These are phyloP conservation scores for Verticillium nubilum DNA, from an alignment of 2,329 filamentous ascomycete species.

Conservation along the genomic window DNA sequence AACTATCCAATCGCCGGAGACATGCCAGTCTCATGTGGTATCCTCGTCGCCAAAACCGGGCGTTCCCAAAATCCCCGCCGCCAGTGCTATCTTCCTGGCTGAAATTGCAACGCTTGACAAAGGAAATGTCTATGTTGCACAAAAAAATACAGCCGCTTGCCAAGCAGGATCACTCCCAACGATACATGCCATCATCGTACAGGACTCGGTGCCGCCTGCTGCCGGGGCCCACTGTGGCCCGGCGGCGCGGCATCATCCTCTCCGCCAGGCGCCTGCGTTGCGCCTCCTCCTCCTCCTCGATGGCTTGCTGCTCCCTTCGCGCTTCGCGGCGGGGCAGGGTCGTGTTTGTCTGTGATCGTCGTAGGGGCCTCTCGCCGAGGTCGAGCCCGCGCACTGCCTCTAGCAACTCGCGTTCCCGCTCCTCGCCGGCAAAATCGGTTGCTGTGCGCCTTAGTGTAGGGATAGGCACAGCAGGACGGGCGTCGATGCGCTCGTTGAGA, in stretches of 20 bases:
- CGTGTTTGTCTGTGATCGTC: neutral
- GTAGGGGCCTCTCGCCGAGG: conserved; percentile 16
- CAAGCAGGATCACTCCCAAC: conserved; percentile 29
- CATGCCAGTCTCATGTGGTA: neutral
- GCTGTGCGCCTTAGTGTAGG: conserved; percentile 7
- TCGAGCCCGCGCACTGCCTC: conserved; percentile 25
- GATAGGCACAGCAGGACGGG: conserved; percentile 25
- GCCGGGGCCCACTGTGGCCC: conserved; percentile 28
- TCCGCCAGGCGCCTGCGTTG: conserved; percentile 32
- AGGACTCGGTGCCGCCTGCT: conserved; percentile 27
- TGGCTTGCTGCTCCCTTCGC: conserved; percentile 24
- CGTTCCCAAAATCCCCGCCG: neutral
- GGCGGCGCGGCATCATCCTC: conserved; percentile 31
- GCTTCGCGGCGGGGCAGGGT: conserved; percentile 12
- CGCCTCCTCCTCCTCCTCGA: conserved; percentile 29
- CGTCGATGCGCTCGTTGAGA: conserved; percentile 36
- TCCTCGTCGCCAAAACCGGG: neutral
- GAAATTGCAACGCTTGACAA: neutral
- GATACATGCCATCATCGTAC: conserved; percentile 33
- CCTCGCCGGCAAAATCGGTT: conserved; percentile 5
- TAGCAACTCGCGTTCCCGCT: conserved; percentile 26
- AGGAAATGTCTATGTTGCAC: neutral
- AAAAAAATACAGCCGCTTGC: neutral
- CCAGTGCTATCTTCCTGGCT: neutral
- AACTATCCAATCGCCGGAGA: neutral